These are phyloP conservation scores for Botrytis pseudocinerea DNA, from an alignment of 2,329 filamentous ascomycete species.

Conservation along the genomic window DNA sequence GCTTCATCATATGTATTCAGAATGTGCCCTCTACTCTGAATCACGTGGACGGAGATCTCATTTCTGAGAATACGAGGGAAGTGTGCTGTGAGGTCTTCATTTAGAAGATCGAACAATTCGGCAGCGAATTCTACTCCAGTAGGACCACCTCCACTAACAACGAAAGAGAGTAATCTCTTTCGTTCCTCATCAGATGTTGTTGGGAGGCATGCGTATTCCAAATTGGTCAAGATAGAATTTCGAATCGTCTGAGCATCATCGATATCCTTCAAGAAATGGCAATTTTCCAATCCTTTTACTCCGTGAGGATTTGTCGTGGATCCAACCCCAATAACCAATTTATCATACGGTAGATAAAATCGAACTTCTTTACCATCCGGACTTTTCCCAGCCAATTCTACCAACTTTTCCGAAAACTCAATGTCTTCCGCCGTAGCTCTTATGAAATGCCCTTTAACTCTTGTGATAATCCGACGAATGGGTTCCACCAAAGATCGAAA, in stretches of 20 bases:
- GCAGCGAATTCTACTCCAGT: constrained; percentile 98
- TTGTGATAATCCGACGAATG: constrained; percentile 77
- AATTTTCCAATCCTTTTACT: constrained; percentile 90
- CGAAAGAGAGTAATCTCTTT: constrained; percentile 84
- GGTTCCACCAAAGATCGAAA: constrained; percentile 90
- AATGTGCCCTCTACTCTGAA: constrained; percentile 92
- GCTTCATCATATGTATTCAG: constrained; percentile 98
- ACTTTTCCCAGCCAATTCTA: constrained; percentile 79
- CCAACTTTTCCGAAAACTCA: constrained; percentile 85
- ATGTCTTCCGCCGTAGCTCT: constrained; percentile 85
- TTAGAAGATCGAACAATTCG: constrained; percentile 92
- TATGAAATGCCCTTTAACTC: constrained; percentile 84
- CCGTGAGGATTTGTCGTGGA: constrained; percentile 94
- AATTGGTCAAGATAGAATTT: constrained; percentile 83
- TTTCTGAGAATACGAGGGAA: constrained; percentile 93
- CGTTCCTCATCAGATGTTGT: constrained; percentile 89
- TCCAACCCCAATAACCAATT: constrained; percentile 88
- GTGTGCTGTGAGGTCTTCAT: constrained; percentile 81
- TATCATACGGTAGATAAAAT: constrained; percentile 97
- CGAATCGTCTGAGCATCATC: constrained; percentile 87
- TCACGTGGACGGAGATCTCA: constrained; percentile 95
- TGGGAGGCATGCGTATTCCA: constrained; percentile 89
- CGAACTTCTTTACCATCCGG: constrained; percentile 68
- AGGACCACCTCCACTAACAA: constrained; percentile 91
- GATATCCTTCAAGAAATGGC: constrained; percentile 93